A percentile compares a stretch with the other conserved stretches of the same genome.
These are phyloP conservation scores for Emiliania huxleyi DNA, from an alignment of 78 protist species.

Conservation along the genomic window DNA sequence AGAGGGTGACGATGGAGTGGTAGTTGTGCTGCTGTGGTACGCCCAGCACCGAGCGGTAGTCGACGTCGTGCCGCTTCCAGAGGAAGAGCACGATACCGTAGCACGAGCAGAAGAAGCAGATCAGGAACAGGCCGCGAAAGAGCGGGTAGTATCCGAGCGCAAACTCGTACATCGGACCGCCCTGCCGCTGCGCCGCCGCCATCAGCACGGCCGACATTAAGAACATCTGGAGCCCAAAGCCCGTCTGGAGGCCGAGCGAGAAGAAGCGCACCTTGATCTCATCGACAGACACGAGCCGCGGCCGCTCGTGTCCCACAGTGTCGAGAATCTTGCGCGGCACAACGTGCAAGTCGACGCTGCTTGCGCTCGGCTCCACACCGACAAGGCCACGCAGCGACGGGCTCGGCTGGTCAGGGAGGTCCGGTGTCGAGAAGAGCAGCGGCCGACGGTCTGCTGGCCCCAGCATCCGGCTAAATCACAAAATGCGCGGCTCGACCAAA, in stretches of 20 bases:
- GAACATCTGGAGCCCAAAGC: background rate
- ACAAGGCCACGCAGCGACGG: too few relatives aligned
- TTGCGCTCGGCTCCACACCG: too few relatives aligned
- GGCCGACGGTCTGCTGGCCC: too few relatives aligned
- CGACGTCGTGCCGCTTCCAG: background rate
- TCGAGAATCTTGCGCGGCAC: background rate
- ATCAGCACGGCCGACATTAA: background rate
- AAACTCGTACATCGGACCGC: background rate
- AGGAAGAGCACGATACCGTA: background rate
- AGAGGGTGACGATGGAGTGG: background rate
- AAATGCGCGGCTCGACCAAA: too few relatives aligned
- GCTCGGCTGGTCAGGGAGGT: too few relatives aligned
- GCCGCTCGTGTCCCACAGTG: background rate
- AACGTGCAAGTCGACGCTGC: too few relatives aligned
- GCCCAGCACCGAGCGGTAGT: background rate
- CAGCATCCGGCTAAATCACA: too few relatives aligned
- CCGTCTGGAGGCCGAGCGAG: background rate
- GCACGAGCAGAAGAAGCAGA: background rate
- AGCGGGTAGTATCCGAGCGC: background rate
- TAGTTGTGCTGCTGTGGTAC: background rate
- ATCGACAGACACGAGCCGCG: background rate
- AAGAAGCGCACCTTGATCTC: background rate
- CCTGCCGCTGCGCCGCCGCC: background rate
- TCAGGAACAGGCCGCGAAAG: background rate
- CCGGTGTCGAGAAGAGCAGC: too few relatives aligned